These are phyloP conservation scores for Lentinula sp. DNA, from an alignment of 768 basidiomycete species.

Conservation along the genomic window DNA sequence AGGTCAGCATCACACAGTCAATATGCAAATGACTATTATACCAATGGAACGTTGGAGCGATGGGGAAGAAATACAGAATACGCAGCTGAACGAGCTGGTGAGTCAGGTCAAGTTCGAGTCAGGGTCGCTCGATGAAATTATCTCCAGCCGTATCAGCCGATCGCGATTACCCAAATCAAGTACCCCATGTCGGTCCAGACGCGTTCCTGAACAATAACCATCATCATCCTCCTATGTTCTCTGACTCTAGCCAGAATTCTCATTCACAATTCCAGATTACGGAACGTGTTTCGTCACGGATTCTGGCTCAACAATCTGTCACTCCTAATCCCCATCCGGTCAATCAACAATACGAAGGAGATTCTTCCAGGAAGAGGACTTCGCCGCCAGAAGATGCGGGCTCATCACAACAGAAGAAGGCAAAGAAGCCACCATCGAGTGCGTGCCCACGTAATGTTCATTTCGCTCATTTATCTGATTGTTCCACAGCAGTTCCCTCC, in stretches of 20 bases:
- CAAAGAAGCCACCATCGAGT: background rate
- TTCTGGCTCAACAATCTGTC: background rate
- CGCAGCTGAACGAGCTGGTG: background rate
- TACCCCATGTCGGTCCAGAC: background rate
- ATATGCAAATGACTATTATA: background rate
- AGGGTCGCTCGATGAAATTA: background rate
- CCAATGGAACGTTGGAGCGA: background rate
- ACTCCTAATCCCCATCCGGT: background rate
- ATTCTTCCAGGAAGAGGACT: background rate
- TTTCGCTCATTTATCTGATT: background rate
- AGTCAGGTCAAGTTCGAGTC: background rate
- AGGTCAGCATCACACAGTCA: background rate
- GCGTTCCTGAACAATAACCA: background rate
- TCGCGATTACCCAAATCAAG: constrained; percentile 2
- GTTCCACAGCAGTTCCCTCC: constrained; percentile 22
- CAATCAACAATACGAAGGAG: background rate
- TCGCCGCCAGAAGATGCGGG: background rate
- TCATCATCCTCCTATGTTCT: background rate
- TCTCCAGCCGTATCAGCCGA: background rate
- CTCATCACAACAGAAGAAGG: background rate
- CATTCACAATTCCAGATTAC: background rate
- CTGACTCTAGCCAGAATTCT: background rate
- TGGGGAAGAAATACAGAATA: background rate
- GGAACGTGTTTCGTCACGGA: background rate
- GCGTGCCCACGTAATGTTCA: background rate